Conservation (phyloP, 352 stramenopile genomes). For the Phytophthora idaei region DNA sequence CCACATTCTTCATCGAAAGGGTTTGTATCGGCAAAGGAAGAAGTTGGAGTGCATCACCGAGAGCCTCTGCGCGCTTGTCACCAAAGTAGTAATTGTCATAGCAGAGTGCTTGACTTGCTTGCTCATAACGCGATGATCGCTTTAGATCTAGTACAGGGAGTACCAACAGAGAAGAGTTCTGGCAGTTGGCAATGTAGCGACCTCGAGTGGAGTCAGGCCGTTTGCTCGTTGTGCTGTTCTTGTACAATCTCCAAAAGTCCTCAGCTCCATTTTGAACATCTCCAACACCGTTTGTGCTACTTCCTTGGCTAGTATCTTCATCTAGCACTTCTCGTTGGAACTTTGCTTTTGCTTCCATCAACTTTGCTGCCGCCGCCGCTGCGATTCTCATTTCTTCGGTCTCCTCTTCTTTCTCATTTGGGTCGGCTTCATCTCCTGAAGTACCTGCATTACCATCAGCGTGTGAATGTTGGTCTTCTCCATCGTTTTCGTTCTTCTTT, state of each 20-base stretch:
- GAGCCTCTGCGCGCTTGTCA: conserved; percentile 63
- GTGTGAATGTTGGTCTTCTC: neutral
- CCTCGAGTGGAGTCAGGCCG: conserved; percentile 57
- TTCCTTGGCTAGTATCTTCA: conserved; percentile 25
- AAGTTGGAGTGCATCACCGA: conserved; percentile 63
- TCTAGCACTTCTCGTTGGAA: conserved; percentile 62
- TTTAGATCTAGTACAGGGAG: conserved; percentile 71
- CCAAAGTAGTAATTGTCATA: conserved; percentile 85
- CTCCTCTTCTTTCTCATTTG: conserved; percentile 11
- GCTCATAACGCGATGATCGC: conserved; percentile 50
- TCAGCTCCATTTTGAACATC: conserved; percentile 15
- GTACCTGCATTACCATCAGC: conserved; percentile 2
- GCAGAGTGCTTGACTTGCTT: conserved; percentile 40
- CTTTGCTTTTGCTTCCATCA: conserved; percentile 23
- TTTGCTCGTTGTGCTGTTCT: conserved; percentile 42
- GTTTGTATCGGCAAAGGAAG: conserved; percentile 60
- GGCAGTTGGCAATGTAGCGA: conserved; percentile 65
- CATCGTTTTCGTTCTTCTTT: conserved; percentile 12
- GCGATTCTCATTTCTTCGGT: conserved; percentile 14
- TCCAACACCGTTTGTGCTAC: neutral
- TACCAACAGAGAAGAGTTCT: conserved; percentile 64
- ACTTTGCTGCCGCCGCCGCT: conserved; percentile 19
- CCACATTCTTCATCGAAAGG: conserved; percentile 77
- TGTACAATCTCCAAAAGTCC: conserved; percentile 71
- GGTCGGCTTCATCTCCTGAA: conserved; percentile 8